A percentile compares a stretch with the other conserved stretches of the same genome.
Evolutionary conservation across 75 land plant species (phyloP).

Genomic region (Cupressus sempervirens): DNA sequence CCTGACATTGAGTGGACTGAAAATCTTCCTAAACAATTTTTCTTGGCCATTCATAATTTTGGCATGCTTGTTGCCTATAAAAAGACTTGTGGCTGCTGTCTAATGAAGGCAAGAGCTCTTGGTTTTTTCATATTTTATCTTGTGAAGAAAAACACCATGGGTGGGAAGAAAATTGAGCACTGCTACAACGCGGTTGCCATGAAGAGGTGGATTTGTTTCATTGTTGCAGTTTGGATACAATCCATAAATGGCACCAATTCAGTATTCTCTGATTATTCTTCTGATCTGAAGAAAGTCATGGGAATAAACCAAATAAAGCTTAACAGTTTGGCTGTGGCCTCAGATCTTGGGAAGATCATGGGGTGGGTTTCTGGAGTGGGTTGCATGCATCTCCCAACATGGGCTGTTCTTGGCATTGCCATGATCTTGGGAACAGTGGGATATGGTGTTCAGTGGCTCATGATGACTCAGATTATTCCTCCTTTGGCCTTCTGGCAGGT

Average conservation of each 20-base stretch:
- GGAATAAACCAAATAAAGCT: constrained; percentile 70
- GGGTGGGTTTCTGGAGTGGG: constrained; percentile 76
- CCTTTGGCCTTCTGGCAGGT: constrained; percentile 41
- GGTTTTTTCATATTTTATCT: too few relatives aligned
- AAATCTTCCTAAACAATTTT: too few relatives aligned
- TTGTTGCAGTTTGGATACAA: constrained; percentile 76
- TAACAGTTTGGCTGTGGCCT: constrained; percentile 73
- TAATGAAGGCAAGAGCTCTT: neutral
- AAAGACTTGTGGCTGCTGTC: neutral
- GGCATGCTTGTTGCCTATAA: neutral
- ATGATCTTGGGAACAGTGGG: constrained; percentile 52
- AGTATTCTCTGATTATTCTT: constrained; percentile 71
- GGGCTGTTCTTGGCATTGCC: constrained; percentile 54
- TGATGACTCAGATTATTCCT: constrained; percentile 31
- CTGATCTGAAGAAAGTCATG: constrained; percentile 51
- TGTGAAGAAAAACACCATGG: too few relatives aligned
- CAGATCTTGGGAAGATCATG: constrained; percentile 79
- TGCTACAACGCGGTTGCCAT: constrained; percentile 26
- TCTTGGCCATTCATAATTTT: too few relatives aligned
- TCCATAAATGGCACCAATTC: constrained; percentile 71
- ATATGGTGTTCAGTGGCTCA: constrained; percentile 65
- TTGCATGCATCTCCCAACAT: constrained; percentile 54
- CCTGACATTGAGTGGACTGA: too few relatives aligned
- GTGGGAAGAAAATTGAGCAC: constrained; percentile 24
- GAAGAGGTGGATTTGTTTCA: constrained; percentile 66